phyloP scores from a whole-genome alignment of 1,284 basidiomycete genomes.

The Ustilago sp. region DNA sequence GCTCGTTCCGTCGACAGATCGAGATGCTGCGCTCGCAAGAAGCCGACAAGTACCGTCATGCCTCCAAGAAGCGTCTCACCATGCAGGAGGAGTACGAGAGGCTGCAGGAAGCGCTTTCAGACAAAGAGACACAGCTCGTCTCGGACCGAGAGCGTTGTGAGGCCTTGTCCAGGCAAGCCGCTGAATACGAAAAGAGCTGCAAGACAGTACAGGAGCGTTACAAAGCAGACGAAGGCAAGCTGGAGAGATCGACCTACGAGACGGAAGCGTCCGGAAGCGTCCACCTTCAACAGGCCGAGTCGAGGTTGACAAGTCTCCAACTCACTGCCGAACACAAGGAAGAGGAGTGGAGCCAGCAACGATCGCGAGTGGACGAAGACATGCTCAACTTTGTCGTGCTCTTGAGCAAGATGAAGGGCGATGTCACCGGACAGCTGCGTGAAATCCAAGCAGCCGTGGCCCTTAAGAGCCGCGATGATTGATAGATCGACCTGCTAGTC shows the following conservation, averaged over 20 bases:
- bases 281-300: slow-evolving; percentile 50
- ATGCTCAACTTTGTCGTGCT: slow-evolving; percentile 55
- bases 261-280: slow-evolving; percentile 48
- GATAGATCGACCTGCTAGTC: not conserved
- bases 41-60: slow-evolving; percentile 45
- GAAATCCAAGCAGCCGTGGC: slow-evolving; percentile 52
- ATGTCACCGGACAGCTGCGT: slow-evolving; percentile 46
- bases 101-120: slow-evolving; percentile 46
- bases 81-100: slow-evolving; percentile 58
- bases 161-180: slow-evolving; percentile 33
- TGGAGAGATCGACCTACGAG: slow-evolving; percentile 51
- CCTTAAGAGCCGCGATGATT: slow-evolving; percentile 55
- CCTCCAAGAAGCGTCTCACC: slow-evolving; percentile 52
- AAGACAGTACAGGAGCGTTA: slow-evolving; percentile 51
- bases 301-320: slow-evolving; percentile 43
- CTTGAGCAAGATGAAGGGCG: slow-evolving; percentile 56
- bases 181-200: slow-evolving; percentile 55
- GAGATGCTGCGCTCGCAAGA: slow-evolving; percentile 49
- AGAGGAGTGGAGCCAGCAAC: slow-evolving; percentile 49
- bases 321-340: slow-evolving; percentile 52
- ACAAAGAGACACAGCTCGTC: slow-evolving; percentile 38
- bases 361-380: slow-evolving; percentile 53
- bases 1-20: slow-evolving; percentile 48
- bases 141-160: slow-evolving; percentile 45
- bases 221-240: slow-evolving; percentile 51